These are phyloP conservation scores for Paramyrothecium sp. DNA, from an alignment of 2,329 filamentous ascomycete species.

Conservation along the genomic window DNA sequence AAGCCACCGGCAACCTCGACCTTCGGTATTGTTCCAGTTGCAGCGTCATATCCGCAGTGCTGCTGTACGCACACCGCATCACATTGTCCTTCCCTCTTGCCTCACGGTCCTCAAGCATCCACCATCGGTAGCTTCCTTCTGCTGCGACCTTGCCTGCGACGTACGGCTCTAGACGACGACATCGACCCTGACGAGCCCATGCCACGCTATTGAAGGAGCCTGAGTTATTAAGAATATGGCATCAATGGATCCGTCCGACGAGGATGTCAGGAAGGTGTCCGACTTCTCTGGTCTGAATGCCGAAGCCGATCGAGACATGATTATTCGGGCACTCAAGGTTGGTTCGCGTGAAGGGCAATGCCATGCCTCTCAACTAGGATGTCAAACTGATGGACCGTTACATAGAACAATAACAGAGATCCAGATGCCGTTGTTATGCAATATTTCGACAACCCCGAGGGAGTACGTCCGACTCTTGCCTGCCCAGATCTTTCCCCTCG, in stretches of 20 bases:
- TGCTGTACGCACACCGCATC: not conserved
- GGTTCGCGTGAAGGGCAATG: not conserved
- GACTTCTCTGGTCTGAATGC: slow-evolving; percentile 38
- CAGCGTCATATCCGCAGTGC: not conserved
- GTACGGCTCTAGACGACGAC: not conserved
- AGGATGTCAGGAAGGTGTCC: slow-evolving; percentile 36
- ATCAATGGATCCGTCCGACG: slow-evolving; percentile 33
- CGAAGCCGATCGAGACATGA: slow-evolving; percentile 34
- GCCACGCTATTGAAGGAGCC: not conserved
- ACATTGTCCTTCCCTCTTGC: not conserved
- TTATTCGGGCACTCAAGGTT: slow-evolving; percentile 42
- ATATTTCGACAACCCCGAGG: slow-evolving; percentile 47
- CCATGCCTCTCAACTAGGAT: not conserved
- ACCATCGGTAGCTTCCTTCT: not conserved
- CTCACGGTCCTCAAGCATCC: not conserved
- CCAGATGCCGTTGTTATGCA: slow-evolving; percentile 49
- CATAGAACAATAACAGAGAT: slow-evolving; percentile 41
- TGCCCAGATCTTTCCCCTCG: not conserved
- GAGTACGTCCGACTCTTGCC: no score
- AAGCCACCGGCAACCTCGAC: not conserved
- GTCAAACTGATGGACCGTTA: slow-evolving; percentile 2
- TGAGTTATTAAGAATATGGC: slow-evolving; percentile 19
- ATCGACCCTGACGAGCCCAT: not conserved
- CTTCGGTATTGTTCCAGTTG: not conserved
- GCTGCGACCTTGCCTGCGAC: not conserved